A percentile compares a stretch with the other conserved stretches of the same genome.
Conservation (phyloP, 306 rosid genomes). For the Macrotyloma uniflorum region DNA sequence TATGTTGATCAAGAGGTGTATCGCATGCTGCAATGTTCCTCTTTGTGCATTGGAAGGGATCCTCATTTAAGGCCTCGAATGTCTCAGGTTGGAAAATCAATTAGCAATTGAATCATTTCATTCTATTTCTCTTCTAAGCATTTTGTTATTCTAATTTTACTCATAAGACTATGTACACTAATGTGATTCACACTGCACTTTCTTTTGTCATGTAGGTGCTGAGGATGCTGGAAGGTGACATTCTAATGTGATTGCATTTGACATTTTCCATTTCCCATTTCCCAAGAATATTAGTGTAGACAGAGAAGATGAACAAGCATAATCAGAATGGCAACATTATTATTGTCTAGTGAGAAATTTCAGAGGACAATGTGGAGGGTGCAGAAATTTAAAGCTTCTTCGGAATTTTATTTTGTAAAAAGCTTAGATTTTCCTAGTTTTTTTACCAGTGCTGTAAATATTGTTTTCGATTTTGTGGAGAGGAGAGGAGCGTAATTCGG, state of each 20-base stretch:
- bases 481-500: conserved; percentile 1
- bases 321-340: not conserved
- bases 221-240: conserved; percentile 86
- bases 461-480: conserved; percentile 25
- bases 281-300: not conserved
- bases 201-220: conserved; percentile 60
- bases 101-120: not conserved
- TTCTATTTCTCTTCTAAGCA: too few relatives aligned
- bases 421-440: conserved; percentile 21
- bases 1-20: conserved; percentile 62
- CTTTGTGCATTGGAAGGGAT: conserved; percentile 72
- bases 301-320: not conserved
- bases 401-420: conserved; percentile 12
- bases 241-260: conserved; percentile 46
- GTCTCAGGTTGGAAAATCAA: conserved; percentile 73
- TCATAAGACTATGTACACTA: not conserved
- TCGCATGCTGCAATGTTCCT: conserved; percentile 80
- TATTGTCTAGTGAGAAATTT: not conserved
- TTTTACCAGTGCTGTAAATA: conserved; percentile 21
- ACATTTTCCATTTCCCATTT: conserved; percentile 19
- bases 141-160: not conserved
- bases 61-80: conserved; percentile 83
- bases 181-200: not conserved
- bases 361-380: conserved; percentile 6
- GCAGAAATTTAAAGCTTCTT: conserved; percentile 8